These are phyloP conservation scores for Annulohypoxylon moriforme DNA, from an alignment of 495 filamentous ascomycete species.

Conservation along the genomic window DNA sequence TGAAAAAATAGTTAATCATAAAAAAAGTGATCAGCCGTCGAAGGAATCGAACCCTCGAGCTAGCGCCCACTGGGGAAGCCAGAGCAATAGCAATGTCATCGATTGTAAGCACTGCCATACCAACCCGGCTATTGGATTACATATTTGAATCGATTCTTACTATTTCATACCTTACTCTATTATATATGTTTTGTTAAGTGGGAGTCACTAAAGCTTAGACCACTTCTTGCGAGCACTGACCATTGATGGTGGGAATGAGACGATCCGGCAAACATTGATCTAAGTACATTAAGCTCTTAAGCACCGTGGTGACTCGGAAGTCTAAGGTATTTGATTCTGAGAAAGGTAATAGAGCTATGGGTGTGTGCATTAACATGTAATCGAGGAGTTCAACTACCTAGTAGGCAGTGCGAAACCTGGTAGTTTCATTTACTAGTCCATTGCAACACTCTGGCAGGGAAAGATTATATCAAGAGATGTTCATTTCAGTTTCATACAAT, in stretches of 20 bases:
- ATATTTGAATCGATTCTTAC: not conserved
- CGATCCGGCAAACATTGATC: too few relatives aligned
- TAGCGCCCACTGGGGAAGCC: not conserved
- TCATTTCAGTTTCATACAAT: not conserved
- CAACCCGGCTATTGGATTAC: not conserved
- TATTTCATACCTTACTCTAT: not conserved
- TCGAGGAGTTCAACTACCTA: too few relatives aligned
- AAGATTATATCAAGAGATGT: not conserved
- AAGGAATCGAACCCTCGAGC: not conserved
- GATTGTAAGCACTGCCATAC: not conserved
- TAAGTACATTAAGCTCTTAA: too few relatives aligned
- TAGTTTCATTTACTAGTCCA: too few relatives aligned
- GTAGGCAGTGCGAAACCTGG: too few relatives aligned
- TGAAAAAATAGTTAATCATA: not conserved
- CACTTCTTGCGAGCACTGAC: too few relatives aligned
- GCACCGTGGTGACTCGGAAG: too few relatives aligned
- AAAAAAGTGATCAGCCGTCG: not conserved
- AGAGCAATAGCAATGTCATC: not conserved
- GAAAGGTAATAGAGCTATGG: too few relatives aligned
- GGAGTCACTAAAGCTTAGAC: not conserved
- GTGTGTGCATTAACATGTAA: too few relatives aligned
- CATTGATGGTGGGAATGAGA: too few relatives aligned
- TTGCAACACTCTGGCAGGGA: too few relatives aligned
- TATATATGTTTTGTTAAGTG: not conserved
- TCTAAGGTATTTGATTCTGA: too few relatives aligned